phyloP scores from a whole-genome alignment of 257 asterid genomes.

The Solanum acaule region DNA sequence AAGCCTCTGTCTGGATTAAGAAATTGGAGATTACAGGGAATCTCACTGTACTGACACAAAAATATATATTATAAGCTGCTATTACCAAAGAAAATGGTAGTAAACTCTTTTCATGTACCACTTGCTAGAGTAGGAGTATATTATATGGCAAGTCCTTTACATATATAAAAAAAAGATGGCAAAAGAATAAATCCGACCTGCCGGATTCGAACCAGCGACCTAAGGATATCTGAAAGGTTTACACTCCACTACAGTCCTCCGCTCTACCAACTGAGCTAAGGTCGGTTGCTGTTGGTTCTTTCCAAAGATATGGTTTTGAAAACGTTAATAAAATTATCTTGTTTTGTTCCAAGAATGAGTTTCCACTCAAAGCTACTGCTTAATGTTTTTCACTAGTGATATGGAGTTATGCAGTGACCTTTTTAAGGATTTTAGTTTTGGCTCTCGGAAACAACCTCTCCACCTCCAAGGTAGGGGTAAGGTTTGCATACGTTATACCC shows the following conservation, averaged over 20 bases:
- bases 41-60: background rate
- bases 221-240: slow-evolving; percentile 1
- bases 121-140: background rate
- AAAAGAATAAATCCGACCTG: background rate
- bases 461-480: background rate
- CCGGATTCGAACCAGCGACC: background rate
- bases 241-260: background rate
- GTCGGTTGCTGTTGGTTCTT: background rate
- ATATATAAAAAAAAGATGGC: background rate
- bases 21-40: background rate
- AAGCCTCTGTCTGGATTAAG: background rate
- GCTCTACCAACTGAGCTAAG: slow-evolving; percentile 3
- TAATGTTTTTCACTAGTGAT: background rate
- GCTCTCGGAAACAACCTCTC: background rate
- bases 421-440: background rate
- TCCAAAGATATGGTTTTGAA: background rate
- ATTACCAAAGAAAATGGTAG: background rate
- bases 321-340: background rate
- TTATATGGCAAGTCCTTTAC: background rate
- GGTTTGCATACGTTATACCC: background rate
- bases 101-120: background rate
- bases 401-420: background rate
- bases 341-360: background rate
- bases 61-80: background rate
- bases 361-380: background rate